Percentiles rank a stretch among this genome's conserved stretches.
These are phyloP conservation scores for Ceriops tagal DNA, from an alignment of 345 rosid genomes.

Conservation along the genomic window DNA sequence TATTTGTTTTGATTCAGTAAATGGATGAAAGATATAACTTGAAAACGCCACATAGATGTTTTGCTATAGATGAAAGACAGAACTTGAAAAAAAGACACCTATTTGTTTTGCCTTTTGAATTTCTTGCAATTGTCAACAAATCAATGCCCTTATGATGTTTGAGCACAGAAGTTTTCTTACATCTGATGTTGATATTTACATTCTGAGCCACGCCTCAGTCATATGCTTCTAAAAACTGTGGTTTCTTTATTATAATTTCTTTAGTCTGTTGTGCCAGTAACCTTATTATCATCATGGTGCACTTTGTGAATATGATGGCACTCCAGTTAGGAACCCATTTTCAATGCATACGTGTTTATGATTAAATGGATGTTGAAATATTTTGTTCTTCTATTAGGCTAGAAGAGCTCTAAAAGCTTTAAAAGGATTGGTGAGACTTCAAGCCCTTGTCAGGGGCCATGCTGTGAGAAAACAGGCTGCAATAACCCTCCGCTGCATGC, in stretches of 20 bases:
- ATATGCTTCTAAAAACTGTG: no score
- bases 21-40: no score
- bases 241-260: background rate
- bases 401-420: conserved; percentile 97
- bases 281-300: background rate
- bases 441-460: conserved; percentile 97
- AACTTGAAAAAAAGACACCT: no score
- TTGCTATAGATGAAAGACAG: no score
- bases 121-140: no score
- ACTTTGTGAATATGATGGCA: background rate
- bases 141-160: no score
- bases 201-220: no score
- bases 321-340: background rate
- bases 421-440: conserved; percentile 95
- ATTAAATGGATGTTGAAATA: conserved; percentile 8
- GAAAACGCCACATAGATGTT: no score
- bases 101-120: no score
- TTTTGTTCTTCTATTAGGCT: conserved; percentile 50
- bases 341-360: background rate
- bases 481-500: conserved; percentile 98
- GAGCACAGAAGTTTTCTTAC: no score
- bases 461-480: conserved; percentile 99
- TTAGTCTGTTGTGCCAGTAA: background rate
- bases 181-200: no score
- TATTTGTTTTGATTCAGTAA: no score